Conservation (phyloP, 2,329 filamentous ascomycete genomes). For the Botrytis galanthina region DNA sequence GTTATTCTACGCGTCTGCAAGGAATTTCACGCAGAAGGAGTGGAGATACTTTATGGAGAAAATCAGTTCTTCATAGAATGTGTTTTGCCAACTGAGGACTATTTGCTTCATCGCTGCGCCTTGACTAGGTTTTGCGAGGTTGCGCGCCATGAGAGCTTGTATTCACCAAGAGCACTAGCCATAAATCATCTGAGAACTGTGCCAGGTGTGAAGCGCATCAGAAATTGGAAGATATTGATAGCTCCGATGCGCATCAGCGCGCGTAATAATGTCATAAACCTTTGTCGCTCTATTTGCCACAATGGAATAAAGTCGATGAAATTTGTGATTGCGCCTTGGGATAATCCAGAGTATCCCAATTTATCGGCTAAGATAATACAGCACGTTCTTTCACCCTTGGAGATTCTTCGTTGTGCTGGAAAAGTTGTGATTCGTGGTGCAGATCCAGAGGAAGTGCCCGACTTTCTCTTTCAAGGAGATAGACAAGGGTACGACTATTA, state of each 20-base stretch:
- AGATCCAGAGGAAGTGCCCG: background rate
- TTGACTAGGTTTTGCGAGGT: background rate
- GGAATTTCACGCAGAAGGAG: background rate
- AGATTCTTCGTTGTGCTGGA: background rate
- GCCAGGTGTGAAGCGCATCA: background rate
- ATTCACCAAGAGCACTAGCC: background rate
- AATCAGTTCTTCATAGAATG: background rate
- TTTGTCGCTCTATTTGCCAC: background rate
- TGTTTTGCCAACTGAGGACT: too few relatives aligned
- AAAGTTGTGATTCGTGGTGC: background rate
- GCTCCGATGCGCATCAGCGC: background rate
- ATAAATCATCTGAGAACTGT: background rate
- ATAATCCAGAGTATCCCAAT: background rate
- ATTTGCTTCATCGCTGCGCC: background rate
- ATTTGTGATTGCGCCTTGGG: background rate
- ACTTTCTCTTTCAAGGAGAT: background rate
- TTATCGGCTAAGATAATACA: background rate
- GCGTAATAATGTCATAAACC: background rate
- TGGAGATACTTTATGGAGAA: background rate
- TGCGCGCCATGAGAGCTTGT: background rate
- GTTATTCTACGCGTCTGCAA: background rate
- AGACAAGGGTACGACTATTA: fast-evolving
- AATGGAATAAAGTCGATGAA: background rate
- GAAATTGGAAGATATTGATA: background rate
- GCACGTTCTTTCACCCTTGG: background rate